Percentiles rank a stretch among this genome's conserved stretches.
These are phyloP conservation scores for Hypoxylon rickii DNA, from an alignment of 495 filamentous ascomycete species.

Conservation along the genomic window DNA sequence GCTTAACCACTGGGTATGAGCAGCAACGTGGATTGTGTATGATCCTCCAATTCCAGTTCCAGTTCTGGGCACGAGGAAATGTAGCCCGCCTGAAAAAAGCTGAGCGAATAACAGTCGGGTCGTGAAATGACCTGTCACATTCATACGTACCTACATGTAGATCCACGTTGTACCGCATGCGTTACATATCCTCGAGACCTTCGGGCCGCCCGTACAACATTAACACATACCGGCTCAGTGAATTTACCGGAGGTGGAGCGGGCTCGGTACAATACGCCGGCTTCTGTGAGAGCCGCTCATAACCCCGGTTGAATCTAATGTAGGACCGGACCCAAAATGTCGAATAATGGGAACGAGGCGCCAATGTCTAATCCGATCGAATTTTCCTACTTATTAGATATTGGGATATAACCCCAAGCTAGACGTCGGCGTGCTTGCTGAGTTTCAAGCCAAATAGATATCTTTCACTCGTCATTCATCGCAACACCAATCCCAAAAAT, in stretches of 20 bases:
- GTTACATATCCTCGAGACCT: slow-evolving; percentile 47
- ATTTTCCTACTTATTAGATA: slow-evolving; percentile 9
- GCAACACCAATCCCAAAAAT: no score
- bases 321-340: slow-evolving; percentile 55
- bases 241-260: slow-evolving; percentile 53
- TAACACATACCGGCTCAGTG: slow-evolving; percentile 62
- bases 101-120: no score
- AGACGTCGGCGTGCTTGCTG: slow-evolving; percentile 18
- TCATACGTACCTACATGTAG: no score
- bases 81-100: no score
- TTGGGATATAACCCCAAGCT: slow-evolving; percentile 16
- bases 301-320: slow-evolving; percentile 56
- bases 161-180: no score
- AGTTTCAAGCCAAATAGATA: slow-evolving; percentile 18
- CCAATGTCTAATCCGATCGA: slow-evolving; percentile 56
- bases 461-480: slow-evolving; percentile 21
- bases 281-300: slow-evolving; percentile 34
- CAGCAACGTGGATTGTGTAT: no score
- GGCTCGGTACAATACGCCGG: slow-evolving; percentile 55
- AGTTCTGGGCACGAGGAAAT: no score
- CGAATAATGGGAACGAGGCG: slow-evolving; percentile 56
- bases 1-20: no score
- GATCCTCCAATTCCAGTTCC: no score
- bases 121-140: no score
- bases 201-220: slow-evolving; percentile 62